These are phyloP conservation scores for Skeletonema grethae DNA, from an alignment of 108 stramenopile species.

Conservation along the genomic window DNA sequence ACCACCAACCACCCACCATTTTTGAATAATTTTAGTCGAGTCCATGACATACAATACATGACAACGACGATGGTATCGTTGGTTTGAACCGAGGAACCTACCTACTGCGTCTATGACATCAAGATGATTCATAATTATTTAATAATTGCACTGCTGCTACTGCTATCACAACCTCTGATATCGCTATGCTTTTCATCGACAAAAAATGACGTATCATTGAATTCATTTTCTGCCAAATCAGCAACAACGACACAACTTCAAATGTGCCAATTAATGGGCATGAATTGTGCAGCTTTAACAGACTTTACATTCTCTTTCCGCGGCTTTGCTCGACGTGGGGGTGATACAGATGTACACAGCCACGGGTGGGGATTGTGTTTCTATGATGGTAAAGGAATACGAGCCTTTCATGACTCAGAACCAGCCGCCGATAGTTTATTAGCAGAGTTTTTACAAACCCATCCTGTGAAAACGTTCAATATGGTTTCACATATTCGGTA, in stretches of 20 bases:
- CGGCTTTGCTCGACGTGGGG: slow-evolving; percentile 84
- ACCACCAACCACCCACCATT: too few relatives aligned
- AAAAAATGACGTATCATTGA: not conserved
- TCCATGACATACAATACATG: too few relatives aligned
- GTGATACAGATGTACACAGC: slow-evolving; percentile 79
- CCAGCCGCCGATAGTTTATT: slow-evolving; percentile 64
- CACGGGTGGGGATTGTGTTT: slow-evolving; percentile 90
- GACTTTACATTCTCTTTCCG: slow-evolving; percentile 83
- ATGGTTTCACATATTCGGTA: slow-evolving; percentile 89
- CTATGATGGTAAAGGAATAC: slow-evolving; percentile 59
- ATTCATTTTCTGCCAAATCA: not conserved
- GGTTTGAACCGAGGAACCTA: not conserved
- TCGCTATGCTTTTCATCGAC: not conserved
- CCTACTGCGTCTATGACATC: not conserved
- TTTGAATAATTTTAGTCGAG: too few relatives aligned
- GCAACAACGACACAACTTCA: slow-evolving; percentile 3
- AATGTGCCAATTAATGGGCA: slow-evolving; percentile 77
- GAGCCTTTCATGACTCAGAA: slow-evolving; percentile 67
- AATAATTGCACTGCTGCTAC: slow-evolving; percentile 1
- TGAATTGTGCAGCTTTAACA: slow-evolving; percentile 74
- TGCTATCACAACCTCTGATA: not conserved
- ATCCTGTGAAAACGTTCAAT: slow-evolving; percentile 73
- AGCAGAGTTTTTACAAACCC: slow-evolving; percentile 62
- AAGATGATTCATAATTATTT: not conserved
- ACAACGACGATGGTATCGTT: too few relatives aligned